Evolutionary conservation across 257 asterid species (phyloP), one percentile per base, ranked within the genome.

Genomic region (Haberlea rhodopensis): DNA sequence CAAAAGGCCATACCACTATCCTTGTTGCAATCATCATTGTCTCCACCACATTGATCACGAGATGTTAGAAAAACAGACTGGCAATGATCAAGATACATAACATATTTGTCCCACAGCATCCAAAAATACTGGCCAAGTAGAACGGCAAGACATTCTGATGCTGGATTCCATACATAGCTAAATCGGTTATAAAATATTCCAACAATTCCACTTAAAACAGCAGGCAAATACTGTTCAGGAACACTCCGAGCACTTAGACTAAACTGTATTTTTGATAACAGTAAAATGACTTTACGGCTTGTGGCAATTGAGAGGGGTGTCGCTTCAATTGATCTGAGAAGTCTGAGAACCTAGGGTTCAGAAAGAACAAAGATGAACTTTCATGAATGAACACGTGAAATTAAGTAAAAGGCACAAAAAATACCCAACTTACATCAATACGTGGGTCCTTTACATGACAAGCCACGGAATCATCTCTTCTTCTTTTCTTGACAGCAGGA

Each of bases 111-210:
- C 99, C 99, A 89, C 62, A 89, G 78, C 9, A 79, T 58, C 63
- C 59, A 71, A 60, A 51, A 69, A 76, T 85, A 86, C 45, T 81
- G 89, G 62, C 79, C 68, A 66, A 92, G 66, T 21, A 89, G 76
- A 74, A 72, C 68, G 65, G 81, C 70, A 65, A 90, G 87, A 81
- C 95, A 92, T 71, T 89, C 95, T 62, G 76, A 64, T 54, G 95
- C 95, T 43, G 96, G 94, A 46, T 72, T 75, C 95, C 91, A 86
- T 67, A 86, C 73, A 60, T 68, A 65, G 75, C 82, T 84, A 70
- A 89, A 83, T 63, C 88, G 80, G 77, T 82, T 85, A 74, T 92
- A 87, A 57, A 92, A 75, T 71, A 92, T 78, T 72, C 96, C 99
- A 28, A 92, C 69, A 63, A 81, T 70, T 75, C 99, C 99, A 78